Conservation (phyloP, 345 rosid species). For the Lepidium aucheri region DNA sequence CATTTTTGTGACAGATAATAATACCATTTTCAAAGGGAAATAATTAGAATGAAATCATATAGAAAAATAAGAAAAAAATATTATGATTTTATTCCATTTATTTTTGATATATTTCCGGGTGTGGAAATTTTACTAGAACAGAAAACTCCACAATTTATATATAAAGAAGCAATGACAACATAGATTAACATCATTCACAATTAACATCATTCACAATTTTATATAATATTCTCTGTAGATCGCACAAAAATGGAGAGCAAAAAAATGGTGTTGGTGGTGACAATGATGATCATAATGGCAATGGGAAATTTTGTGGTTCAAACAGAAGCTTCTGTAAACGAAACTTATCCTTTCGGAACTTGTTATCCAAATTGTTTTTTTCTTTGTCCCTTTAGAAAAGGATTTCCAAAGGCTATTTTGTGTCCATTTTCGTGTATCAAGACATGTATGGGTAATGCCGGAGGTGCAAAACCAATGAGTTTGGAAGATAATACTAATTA, state of each 20-base stretch:
- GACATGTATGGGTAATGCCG: no score
- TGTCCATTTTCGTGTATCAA: no score
- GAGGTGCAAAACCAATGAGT: neutral
- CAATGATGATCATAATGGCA: neutral
- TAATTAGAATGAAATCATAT: no score
- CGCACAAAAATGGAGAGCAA: neutral
- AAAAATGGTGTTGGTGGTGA: neutral
- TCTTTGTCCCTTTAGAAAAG: no score
- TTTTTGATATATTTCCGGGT: no score
- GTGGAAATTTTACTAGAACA: neutral
- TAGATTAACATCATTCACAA: neutral
- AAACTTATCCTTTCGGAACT: neutral
- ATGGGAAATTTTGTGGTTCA: constrained; percentile 6
- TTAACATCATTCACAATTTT: neutral
- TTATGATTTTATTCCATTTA: no score
- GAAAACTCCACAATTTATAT: neutral
- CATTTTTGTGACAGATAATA: no score
- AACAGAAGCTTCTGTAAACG: constrained; percentile 15
- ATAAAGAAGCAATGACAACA: neutral
- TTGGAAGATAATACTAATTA: neutral
- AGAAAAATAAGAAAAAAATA: no score
- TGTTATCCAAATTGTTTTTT: no score
- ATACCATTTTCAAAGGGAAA: no score
- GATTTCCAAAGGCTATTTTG: no score
- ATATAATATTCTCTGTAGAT: neutral